Base-by-base conservation (phyloP, 1,284 basidiomycete genomes). In the Apiotrichum siamense region DNA sequence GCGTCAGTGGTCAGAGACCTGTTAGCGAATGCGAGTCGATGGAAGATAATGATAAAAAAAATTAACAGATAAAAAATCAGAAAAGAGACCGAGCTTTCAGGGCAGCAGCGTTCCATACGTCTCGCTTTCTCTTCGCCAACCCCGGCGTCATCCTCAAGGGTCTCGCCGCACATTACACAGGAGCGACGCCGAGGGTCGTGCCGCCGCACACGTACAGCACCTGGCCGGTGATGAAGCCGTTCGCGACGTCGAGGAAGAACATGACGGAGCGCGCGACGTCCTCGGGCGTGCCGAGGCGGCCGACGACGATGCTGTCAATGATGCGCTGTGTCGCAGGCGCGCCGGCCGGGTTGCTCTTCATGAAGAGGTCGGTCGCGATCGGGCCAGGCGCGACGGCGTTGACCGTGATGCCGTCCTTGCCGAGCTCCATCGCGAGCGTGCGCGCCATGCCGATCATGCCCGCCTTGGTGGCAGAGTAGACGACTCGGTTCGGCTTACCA, bases 351-450 rank as follows among this genome's bases (percentile, higher is more conserved):
- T 55, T 72, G 63, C 35, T 66, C 72, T 58, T 67, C 66, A 66
- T 75, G 67, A 54, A 54, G 63, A 74, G 67, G 65, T 93, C 89
- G 29, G 90, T 93, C n/a, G 82, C 81, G 63, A 94, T 85, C 71
- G 94, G 93, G 18, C 91, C 91, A 20, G 91, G 91, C 47, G 86
- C 86, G 59, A 97, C 88, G 41, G 80, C 63, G 70, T 93, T 92
- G 38, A 94, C 89, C 66, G 91, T 87, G 52, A 96, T 82, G 59
- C 89, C 89, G 66, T 89, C 82, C 61, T 81, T 79, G 41, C 81
- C 79, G 83, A 85, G 87, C 62, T 87, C 86, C 69, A 80, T 79
- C 23, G 72, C 74, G 36, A 78, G 67, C 11, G 75, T 67, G 50
- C 76, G 76, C 60, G 74, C 79, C 68, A 89, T 85, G 10, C 85